phyloP scores from a whole-genome alignment of 2,329 filamentous ascomycete species.

The Alternaria novae-zelandiae region DNA sequence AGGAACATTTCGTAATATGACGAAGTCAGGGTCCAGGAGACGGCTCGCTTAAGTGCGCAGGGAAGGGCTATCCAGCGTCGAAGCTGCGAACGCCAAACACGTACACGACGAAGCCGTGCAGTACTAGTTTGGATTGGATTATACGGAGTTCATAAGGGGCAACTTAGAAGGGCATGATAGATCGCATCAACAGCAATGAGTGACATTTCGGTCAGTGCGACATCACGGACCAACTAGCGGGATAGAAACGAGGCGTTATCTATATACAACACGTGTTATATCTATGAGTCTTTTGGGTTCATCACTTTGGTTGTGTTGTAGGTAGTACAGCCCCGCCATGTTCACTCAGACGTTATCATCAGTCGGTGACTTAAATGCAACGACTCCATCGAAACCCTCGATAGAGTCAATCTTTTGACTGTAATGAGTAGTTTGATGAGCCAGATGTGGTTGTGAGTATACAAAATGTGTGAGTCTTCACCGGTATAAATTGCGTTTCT shows the following conservation, averaged over 20 bases:
- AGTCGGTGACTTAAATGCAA: neutral
- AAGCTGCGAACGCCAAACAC: neutral
- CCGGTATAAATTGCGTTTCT: neutral
- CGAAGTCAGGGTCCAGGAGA: neutral
- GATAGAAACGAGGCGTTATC: neutral
- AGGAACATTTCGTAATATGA: neutral
- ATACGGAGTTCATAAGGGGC: neutral
- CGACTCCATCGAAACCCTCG: neutral
- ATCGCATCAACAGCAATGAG: neutral
- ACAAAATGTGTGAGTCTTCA: neutral
- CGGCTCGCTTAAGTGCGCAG: neutral
- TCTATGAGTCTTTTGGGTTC: neutral
- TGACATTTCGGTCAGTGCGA: neutral
- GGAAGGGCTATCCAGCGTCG: accelerated
- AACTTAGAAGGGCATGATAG: accelerated
- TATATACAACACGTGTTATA: neutral
- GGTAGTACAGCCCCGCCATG: neutral
- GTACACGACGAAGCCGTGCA: neutral
- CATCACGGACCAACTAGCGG: neutral
- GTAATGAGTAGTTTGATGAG: neutral
- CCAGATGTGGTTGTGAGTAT: neutral
- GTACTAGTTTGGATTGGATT: accelerated
- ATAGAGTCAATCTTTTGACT: neutral
- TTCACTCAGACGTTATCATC: neutral
- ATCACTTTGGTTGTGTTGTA: neutral